Evolutionary conservation across 805 yeast species (phyloP), one percentile per base, ranked within the genome.

Genomic region (Yarrowia divulgata): DNA sequence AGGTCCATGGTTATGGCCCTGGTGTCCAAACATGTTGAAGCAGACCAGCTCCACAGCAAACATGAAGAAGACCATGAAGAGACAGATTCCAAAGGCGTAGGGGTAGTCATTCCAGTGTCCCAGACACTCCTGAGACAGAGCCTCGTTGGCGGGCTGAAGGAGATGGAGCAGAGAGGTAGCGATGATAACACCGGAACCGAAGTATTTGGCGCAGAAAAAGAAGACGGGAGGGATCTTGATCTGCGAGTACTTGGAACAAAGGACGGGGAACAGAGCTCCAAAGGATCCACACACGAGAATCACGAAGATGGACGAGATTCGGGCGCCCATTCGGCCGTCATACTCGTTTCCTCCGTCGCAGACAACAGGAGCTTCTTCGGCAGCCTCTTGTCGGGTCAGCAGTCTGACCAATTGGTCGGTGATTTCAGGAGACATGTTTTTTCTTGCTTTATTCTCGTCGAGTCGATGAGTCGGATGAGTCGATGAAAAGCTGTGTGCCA

Each of bases 111-210:
- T 80, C 86, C 85, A 84, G 23, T 54, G 54, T 13, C 71, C 69
- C 19, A 74, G 71, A 43, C 74, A 73, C 23, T 67, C 70, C 40
- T 67, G 64, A 2, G 72, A 46, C 8, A 74, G 70, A 2, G 73
- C 71, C 50, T 74, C 69, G 70, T 79, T 79, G 3, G 81, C 79
- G 1, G 81, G 81, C 60, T 78, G 80, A 71, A 88, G 79, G 69
- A 88, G 77, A 78, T 89, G 94, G 70, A 89, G 84, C 73, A 88
- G 90, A 0, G 92, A 91, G 8, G 94, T 89, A 12, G 93, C 90
- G 3, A 89, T 81, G 73, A 89, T 89, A 57, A 89, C 93, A 67
- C 94, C 94, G 5, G 91, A 84, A 73, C 94, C 94, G 73, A 88
- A 88, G 79, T 82, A 85, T 19, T 77, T 71, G 32, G 79, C 79